Evolutionary conservation across 2,329 filamentous ascomycete genomes (phyloP).

Genomic region (Pseudocercospora vitis): DNA sequence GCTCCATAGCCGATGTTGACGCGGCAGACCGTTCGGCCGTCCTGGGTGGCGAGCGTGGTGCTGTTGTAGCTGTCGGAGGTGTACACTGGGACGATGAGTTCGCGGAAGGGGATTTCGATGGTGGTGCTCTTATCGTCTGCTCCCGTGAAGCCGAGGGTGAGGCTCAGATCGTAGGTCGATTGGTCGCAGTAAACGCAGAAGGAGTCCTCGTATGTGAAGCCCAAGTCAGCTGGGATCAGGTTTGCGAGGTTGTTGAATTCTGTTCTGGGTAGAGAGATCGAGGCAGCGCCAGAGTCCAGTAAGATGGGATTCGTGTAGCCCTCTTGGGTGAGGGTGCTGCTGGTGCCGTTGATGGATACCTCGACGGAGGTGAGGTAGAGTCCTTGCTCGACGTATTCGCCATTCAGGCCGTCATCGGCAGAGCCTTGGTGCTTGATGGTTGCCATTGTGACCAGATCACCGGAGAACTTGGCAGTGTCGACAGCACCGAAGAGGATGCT

Average conservation of each 20-base stretch:
- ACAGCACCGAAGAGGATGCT: slow-evolving; percentile 3
- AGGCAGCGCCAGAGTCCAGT: not conserved
- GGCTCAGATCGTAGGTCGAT: not conserved
- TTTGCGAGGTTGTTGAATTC: not conserved
- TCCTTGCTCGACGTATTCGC: slow-evolving; percentile 2
- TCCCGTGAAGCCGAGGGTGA: not conserved
- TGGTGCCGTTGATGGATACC: not conserved
- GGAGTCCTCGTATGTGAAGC: not conserved
- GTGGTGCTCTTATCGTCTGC: not conserved
- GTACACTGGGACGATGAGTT: not conserved
- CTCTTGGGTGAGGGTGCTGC: not conserved
- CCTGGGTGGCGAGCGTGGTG: not conserved
- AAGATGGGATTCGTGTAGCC: not conserved
- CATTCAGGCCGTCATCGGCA: not conserved
- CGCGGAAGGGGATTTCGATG: not conserved
- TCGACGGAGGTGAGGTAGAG: not conserved
- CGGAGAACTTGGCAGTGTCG: slow-evolving; percentile 1
- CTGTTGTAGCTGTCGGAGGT: not conserved
- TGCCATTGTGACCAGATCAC: not conserved
- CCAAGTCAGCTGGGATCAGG: not conserved
- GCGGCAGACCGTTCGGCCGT: not conserved
- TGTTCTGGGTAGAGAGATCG: not conserved
- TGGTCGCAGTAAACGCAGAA: not conserved
- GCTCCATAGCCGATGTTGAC: not conserved
- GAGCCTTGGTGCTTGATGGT: slow-evolving; percentile 1